These are phyloP conservation scores for Tricholoma matsutake DNA, from an alignment of 768 basidiomycete genomes.

Conservation along the genomic window DNA sequence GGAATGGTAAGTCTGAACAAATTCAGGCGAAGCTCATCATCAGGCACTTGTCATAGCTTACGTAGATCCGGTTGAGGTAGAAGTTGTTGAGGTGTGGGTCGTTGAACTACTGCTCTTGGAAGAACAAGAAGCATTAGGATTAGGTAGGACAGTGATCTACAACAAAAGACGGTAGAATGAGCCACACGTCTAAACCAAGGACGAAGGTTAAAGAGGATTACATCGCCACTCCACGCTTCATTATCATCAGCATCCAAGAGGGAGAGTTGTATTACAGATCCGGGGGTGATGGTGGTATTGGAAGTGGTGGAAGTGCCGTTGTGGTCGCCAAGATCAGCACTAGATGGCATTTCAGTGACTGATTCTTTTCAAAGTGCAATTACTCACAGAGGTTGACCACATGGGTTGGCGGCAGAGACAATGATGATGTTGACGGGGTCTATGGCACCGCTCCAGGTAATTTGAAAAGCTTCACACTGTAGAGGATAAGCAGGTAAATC, in stretches of 20 bases:
- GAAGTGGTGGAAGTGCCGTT: conserved; percentile 41
- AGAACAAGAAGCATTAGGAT: conserved; percentile 39
- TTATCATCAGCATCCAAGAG: conserved; percentile 49
- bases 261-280: conserved; percentile 47
- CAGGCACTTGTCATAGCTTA: conserved; percentile 2
- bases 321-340: conserved; percentile 60
- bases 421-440: conserved; percentile 60
- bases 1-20: conserved; percentile 20
- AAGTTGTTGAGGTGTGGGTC: too few species aligned
- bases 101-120: conserved; percentile 5
- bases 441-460: conserved; percentile 49
- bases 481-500: conserved; percentile 6
- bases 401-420: conserved; percentile 50
- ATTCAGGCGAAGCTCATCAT: not conserved
- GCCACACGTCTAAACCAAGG: conserved; percentile 7
- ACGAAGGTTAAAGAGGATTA: conserved; percentile 32
- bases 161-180: conserved; percentile 4
- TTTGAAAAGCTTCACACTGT: conserved; percentile 50
- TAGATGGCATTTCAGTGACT: conserved; percentile 23
- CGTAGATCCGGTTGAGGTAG: conserved; percentile 19
- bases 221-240: conserved; percentile 66
- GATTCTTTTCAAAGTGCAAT: not conserved
- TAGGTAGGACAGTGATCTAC: conserved; percentile 38
- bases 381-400: conserved; percentile 59
- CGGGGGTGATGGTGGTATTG: conserved; percentile 44